Percentiles rank a stretch among this genome's conserved stretches.
Evolutionary conservation across 2,329 filamentous ascomycete genomes (phyloP).

Genomic region (Ilyonectria mors-panacis): DNA sequence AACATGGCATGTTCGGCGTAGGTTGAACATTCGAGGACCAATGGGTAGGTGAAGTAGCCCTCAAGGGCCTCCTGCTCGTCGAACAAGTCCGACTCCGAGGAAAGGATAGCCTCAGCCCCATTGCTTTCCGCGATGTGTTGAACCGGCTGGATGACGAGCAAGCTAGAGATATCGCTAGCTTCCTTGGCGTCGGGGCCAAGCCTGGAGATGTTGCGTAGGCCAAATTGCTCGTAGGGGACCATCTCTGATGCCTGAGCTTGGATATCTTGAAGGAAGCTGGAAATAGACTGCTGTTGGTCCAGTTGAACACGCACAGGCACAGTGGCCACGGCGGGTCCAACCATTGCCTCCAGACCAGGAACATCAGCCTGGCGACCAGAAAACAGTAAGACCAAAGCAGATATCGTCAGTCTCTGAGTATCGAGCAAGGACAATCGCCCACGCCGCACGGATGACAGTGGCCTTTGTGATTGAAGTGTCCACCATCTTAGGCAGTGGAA

Average conservation of each 20-base stretch:
- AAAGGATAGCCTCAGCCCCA: background rate
- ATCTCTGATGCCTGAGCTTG: constrained; percentile 33
- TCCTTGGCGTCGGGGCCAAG: constrained; percentile 19
- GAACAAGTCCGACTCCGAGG: constrained; percentile 21
- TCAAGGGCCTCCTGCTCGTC: constrained; percentile 5
- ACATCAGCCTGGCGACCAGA: constrained; percentile 33
- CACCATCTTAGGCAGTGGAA: background rate
- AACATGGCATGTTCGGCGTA: background rate
- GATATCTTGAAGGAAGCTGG: constrained; percentile 57
- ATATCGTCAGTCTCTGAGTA: constrained; percentile 12
- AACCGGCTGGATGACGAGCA: constrained; percentile 29
- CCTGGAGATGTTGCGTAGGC: constrained; percentile 37
- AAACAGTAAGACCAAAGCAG: constrained; percentile 13
- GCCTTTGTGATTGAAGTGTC: constrained; percentile 8
- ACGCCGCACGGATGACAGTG: constrained; percentile 11
- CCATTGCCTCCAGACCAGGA: constrained; percentile 37
- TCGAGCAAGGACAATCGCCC: constrained; percentile 14
- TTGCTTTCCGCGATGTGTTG: background rate
- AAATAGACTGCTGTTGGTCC: constrained; percentile 48
- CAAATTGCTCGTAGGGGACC: constrained; percentile 31
- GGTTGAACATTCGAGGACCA: constrained; percentile 4
- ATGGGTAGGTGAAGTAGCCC: constrained; percentile 15
- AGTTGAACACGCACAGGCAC: constrained; percentile 40
- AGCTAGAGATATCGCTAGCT: constrained; percentile 16
- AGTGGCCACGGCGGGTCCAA: constrained; percentile 52